phyloP scores from a whole-genome alignment of 352 stramenopile genomes.

The Pythium dissotocum region DNA sequence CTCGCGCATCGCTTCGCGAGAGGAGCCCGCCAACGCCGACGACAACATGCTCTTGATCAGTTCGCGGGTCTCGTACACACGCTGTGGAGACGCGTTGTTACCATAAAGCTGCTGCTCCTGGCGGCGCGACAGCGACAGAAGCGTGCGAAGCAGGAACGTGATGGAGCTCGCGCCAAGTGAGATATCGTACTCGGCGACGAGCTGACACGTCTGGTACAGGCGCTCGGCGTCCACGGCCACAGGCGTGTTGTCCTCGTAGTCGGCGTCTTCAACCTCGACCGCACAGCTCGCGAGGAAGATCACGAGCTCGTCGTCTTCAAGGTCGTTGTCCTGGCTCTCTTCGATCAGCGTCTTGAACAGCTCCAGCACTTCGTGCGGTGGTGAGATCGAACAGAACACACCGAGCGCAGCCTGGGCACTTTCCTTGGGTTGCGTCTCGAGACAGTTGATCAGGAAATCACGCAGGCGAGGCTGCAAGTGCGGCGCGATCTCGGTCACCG shows the following conservation, averaged over 20 bases:
- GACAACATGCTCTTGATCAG: slow-evolving; percentile 20
- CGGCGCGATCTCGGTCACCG: slow-evolving; percentile 32
- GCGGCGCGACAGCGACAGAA: slow-evolving; percentile 13
- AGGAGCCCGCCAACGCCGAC: slow-evolving; percentile 22
- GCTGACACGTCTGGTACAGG: slow-evolving; percentile 12
- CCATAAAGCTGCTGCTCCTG: not conserved
- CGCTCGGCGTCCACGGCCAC: slow-evolving; percentile 10
- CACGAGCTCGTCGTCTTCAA: slow-evolving; percentile 59
- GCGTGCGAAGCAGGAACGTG: slow-evolving; percentile 21
- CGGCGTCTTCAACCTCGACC: not conserved
- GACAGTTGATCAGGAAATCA: slow-evolving; percentile 47
- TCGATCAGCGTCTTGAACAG: slow-evolving; percentile 42
- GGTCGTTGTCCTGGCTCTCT: slow-evolving; percentile 25
- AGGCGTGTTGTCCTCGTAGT: slow-evolving; percentile 1
- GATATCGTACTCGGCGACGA: slow-evolving; percentile 16
- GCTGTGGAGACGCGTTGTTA: not conserved
- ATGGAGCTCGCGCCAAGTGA: slow-evolving; percentile 14
- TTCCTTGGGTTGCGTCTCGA: slow-evolving; percentile 38
- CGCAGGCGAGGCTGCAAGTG: slow-evolving; percentile 37
- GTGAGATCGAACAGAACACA: slow-evolving; percentile 54
- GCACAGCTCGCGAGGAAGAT: slow-evolving; percentile 63
- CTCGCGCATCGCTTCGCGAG: slow-evolving; percentile 16
- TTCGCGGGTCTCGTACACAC: slow-evolving; percentile 1
- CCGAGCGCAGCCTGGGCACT: slow-evolving; percentile 49
- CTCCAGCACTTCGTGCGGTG: slow-evolving; percentile 33